These are phyloP conservation scores for Fistulifera pelliculosa DNA, from an alignment of 108 stramenopile genomes.

Conservation along the genomic window DNA sequence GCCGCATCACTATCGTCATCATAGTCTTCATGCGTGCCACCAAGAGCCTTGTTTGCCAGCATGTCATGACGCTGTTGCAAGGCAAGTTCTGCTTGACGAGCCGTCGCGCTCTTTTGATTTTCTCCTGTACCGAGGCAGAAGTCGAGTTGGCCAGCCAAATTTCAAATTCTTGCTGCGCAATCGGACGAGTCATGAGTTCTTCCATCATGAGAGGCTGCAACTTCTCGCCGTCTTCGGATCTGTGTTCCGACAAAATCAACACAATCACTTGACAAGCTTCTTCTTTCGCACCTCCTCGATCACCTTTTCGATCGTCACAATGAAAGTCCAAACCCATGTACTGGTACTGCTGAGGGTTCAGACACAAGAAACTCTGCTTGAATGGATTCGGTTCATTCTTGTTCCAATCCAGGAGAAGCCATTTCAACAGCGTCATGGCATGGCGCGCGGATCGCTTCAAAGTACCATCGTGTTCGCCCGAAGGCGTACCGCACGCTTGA, in stretches of 20 bases:
- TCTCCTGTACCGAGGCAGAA: constrained; percentile 33
- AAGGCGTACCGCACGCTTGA: constrained; percentile 65
- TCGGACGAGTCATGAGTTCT: constrained; percentile 40
- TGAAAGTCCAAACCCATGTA: constrained; percentile 60
- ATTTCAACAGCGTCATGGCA: constrained; percentile 67
- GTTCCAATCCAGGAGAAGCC: constrained; percentile 53
- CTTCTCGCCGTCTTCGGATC: constrained; percentile 59
- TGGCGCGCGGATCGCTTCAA: constrained; percentile 66
- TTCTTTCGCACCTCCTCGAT: constrained; percentile 65
- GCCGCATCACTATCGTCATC: constrained; percentile 20
- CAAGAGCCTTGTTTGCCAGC: constrained; percentile 7
- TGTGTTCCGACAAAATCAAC: constrained; percentile 53
- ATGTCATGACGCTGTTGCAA: constrained; percentile 11
- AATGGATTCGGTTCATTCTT: constrained; percentile 57
- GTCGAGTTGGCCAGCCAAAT: constrained; percentile 45
- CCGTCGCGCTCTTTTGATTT: constrained; percentile 44
- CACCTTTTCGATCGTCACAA: constrained; percentile 38
- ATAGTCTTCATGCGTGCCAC: constrained; percentile 5
- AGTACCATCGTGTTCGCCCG: constrained; percentile 51
- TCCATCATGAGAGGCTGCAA: constrained; percentile 38
- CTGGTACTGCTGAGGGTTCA: constrained; percentile 44
- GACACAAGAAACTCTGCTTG: constrained; percentile 46
- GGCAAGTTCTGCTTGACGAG: constrained; percentile 23
- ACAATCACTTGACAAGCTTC: constrained; percentile 71
- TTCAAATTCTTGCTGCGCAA: constrained; percentile 57